Evolutionary conservation across 2,329 filamentous ascomycete species (phyloP), one percentile per base, ranked within the genome.

Genomic region (Zymoseptoria pseudotritici): DNA sequence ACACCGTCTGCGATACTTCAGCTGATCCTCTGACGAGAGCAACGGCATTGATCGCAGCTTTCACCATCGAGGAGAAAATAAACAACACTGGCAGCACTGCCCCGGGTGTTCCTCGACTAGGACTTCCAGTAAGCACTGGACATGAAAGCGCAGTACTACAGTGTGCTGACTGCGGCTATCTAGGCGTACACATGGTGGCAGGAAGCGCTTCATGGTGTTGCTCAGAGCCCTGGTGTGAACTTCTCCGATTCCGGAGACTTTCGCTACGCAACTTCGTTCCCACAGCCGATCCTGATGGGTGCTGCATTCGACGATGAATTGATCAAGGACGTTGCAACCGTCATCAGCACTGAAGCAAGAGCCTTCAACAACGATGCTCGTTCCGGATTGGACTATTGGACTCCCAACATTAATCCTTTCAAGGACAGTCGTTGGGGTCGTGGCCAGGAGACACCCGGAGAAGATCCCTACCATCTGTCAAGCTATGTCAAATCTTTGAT

Each of bases 391-490:
- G 79, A 86, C 68, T 85, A 78, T 68, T 87, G 83, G 81, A 85
- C 86, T 0, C 86, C 86, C 0, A 87, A 88, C 66, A 85, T 88
- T 70, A 88, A 87, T 66, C 61, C 50, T 0, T 88, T 83, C 74
- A 80, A 80, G 46, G 84, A 86, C 66, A 84, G 85, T 0, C 46
- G 70, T 58, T 73, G 67, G 68, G 67, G 69, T 2, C 65, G 71
- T 56, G 71, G 71, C 3, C 66, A 69, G 53, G 70, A 71, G 57
- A 70, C 66, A 7, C 68, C 69, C 75, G 85, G 24, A 86, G 70
- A 72, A 31, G 70, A 74, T 53, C 69, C 72, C 2, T 71, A 65
- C 56, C 72, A 72, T 55, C 59, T 74, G 7, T 66, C 66, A 29
- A 69, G 67, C 60, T 74, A 74, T 56, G 71, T 74, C 4, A 66